Percentiles rank a stretch among this genome's conserved stretches.
These are phyloP conservation scores for Phaffomyces antillensis DNA, from an alignment of 805 yeast genomes.

Conservation along the genomic window DNA sequence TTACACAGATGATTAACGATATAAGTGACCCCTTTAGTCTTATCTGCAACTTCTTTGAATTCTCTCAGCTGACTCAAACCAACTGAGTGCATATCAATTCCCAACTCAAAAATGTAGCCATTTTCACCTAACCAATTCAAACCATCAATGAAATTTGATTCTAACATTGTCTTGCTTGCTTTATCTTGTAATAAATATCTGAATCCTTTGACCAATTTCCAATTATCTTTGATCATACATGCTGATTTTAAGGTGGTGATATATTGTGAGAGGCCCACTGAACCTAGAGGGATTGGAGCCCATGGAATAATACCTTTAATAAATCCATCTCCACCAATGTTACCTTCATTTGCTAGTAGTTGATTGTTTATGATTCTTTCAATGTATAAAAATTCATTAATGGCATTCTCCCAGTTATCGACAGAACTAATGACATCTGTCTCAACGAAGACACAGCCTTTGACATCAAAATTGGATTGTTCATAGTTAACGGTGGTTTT, in stretches of 20 bases:
- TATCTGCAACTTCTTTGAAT: slow-evolving; percentile 22
- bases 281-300: slow-evolving; percentile 36
- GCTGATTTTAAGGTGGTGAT: slow-evolving; percentile 13
- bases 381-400: slow-evolving; percentile 11
- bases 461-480: neutral
- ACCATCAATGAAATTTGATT: slow-evolving; percentile 23
- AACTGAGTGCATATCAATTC: slow-evolving; percentile 32
- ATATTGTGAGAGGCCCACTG: slow-evolving; percentile 12
- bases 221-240: slow-evolving; percentile 9
- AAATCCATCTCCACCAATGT: neutral
- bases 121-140: slow-evolving; percentile 28
- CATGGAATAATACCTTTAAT: slow-evolving; percentile 34
- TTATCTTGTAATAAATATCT: slow-evolving; percentile 38
- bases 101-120: slow-evolving; percentile 33
- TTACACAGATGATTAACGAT: slow-evolving; percentile 38
- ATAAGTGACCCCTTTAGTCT: slow-evolving; percentile 25
- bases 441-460: slow-evolving; percentile 14
- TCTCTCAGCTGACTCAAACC: slow-evolving; percentile 37
- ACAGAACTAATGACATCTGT: slow-evolving; percentile 13
- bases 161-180: slow-evolving; percentile 29
- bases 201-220: slow-evolving; percentile 30
- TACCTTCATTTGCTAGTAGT: slow-evolving; percentile 6
- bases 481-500: neutral
- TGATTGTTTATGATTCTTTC: slow-evolving; percentile 6
- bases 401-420: slow-evolving; percentile 9